phyloP scores from a whole-genome alignment of 208 protist genomes.

The Acanthamoeba healyi region DNA sequence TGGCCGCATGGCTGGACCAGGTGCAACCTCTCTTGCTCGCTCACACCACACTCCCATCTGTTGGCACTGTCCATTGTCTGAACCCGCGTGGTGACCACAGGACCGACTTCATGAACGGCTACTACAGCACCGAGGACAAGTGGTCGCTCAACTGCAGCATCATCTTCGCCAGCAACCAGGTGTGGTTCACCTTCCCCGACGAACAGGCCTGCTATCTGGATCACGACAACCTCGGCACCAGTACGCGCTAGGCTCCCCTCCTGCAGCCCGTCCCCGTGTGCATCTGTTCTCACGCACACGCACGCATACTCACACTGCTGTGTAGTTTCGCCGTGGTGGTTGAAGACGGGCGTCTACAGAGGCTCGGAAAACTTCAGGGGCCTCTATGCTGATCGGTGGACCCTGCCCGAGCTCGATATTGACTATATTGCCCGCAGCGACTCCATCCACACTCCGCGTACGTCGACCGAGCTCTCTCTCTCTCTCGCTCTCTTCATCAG shows the following conservation, averaged over 20 bases:
- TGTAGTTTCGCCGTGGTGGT: slow-evolving; percentile 70
- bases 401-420: slow-evolving; percentile 38
- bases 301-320: no score
- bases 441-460: slow-evolving; percentile 43
- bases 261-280: no score
- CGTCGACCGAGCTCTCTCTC: background rate
- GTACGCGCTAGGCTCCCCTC: background rate
- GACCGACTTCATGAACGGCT: slow-evolving; percentile 58
- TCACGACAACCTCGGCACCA: background rate
- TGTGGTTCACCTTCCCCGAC: slow-evolving; percentile 58
- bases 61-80: background rate
- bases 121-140: slow-evolving; percentile 57
- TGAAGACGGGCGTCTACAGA: slow-evolving; percentile 3
- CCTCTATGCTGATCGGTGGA: slow-evolving; percentile 58
- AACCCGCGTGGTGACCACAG: no score
- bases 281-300: background rate
- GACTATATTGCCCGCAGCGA: slow-evolving; percentile 56
- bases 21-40: background rate
- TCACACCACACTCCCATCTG: background rate
- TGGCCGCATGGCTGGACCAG: slow-evolving; percentile 26
- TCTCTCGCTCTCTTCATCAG: no score
- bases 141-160: slow-evolving; percentile 70
- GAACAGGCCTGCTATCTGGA: slow-evolving; percentile 46
- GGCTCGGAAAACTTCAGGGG: slow-evolving; percentile 27
- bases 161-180: slow-evolving; percentile 63